Base-by-base conservation (phyloP, 2,329 filamentous ascomycete species). In the Colletotrichum sp. region DNA sequence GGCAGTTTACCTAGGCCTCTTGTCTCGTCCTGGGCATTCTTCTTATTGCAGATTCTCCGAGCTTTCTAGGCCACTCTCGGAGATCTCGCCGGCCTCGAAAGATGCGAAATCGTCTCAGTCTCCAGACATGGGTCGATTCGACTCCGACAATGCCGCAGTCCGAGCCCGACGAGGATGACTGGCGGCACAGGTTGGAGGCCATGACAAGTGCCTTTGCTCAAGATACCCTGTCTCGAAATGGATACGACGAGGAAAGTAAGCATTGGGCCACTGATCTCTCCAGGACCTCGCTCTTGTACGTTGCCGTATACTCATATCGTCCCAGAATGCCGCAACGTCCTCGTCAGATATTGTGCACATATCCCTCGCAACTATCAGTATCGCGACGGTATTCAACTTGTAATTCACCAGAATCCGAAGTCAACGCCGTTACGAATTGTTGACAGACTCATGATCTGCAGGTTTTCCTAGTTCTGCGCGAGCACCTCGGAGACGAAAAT, bases 321-420 rank as follows among this genome's bases (percentile, higher is more conserved):
- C 21, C 44, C 49, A 88, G 86, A 87, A 80, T 88, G 87, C 70
- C 85, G 87, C 52, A 87, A 86, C 67, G 85, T 87, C 8, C 85
- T 88, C 21, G 84, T 88, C 32, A 82, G 85, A 80, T 85, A 87
- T 63, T 87, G 86, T 68, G 84, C 83, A 12, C 84, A 86, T 76
- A 84, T 88, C 32, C 87, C 87, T 52, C 84, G 87, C 59, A 88
- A 88, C 71, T 87, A 85, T 73, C 85, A 86, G 71, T 88, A 88
- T 75, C 84, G 84, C 67, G 87, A 88, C 79, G 86, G 87, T 13
- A 81, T 88, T 39, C 84, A 84, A 63, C 83, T 87, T 71, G 85
- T 87, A 30, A 75, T 83, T 77, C 24, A 65, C 10, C 59, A 52
- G 18, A 36, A 26, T 21, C 13, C 18, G 21, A n/a, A 26, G 6